Conservation (phyloP, 2,329 filamentous ascomycete genomes). For the Aureobasidium lini region DNA sequence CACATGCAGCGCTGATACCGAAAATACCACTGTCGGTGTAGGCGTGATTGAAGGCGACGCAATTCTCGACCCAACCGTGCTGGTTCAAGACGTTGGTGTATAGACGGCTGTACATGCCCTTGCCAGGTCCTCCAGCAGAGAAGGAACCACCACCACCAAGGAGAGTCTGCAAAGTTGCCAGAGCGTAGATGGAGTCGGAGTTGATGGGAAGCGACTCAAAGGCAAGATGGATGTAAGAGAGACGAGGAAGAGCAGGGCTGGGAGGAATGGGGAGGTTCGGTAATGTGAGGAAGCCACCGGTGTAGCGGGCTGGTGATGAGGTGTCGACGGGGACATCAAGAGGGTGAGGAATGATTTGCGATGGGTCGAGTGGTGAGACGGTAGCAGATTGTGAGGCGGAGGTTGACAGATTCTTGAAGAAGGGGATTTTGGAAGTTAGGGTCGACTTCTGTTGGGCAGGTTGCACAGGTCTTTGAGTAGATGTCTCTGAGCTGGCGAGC, state of each 20-base stretch:
- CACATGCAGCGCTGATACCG: slow-evolving; percentile 82
- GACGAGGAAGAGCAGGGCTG: slow-evolving; percentile 68
- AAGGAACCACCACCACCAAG: slow-evolving; percentile 95
- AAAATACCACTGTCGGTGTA: slow-evolving; percentile 96
- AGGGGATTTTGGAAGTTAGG: slow-evolving; percentile 75
- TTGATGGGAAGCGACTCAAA: slow-evolving; percentile 91
- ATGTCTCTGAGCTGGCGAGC: slow-evolving; percentile 9
- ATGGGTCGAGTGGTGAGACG: slow-evolving; percentile 46
- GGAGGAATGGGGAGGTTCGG: slow-evolving; percentile 70
- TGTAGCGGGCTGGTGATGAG: slow-evolving; percentile 67
- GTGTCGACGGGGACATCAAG: slow-evolving; percentile 49
- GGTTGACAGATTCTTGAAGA: slow-evolving; percentile 81
- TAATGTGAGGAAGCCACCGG: slow-evolving; percentile 83
- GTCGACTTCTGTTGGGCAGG: slow-evolving; percentile 51
- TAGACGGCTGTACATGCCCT: slow-evolving; percentile 97
- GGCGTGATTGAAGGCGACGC: slow-evolving; percentile 92
- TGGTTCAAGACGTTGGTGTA: slow-evolving; percentile 98
- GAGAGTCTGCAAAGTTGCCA: slow-evolving; percentile 90
- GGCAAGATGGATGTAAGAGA: slow-evolving; percentile 90
- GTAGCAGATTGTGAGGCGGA: slow-evolving; percentile 58
- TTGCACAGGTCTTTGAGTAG: slow-evolving; percentile 27
- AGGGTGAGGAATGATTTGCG: slow-evolving; percentile 34
- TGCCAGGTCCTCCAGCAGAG: slow-evolving; percentile 90
- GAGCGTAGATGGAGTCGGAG: slow-evolving; percentile 88
- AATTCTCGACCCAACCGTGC: slow-evolving; percentile 94